Percentiles rank a stretch among this genome's conserved stretches.
Evolutionary conservation across 192 early-diverging fungal species (phyloP).

Genomic region (Coemansia sp.): DNA sequence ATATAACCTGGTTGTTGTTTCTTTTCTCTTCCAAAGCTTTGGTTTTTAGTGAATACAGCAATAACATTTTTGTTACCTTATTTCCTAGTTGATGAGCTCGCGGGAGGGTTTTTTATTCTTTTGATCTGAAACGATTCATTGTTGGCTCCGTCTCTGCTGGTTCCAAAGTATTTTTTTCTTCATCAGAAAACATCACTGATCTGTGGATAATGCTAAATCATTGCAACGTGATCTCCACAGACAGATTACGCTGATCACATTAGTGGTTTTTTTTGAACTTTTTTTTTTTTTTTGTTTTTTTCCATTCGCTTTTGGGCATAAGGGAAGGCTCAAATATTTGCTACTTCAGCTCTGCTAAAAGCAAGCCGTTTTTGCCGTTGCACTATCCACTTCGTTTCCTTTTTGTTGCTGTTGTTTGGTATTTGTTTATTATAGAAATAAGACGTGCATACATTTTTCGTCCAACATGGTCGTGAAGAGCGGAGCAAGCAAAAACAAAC

Average conservation of each 20-base stretch:
- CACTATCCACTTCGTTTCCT: background rate
- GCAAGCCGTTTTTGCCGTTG: constrained; percentile 5
- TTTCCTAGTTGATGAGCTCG: background rate
- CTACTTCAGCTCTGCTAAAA: background rate
- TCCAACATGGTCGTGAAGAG: constrained; percentile 20
- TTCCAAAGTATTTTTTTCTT: too few relatives aligned
- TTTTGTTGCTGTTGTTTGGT: background rate
- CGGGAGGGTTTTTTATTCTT: too few relatives aligned
- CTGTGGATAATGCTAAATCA: too few relatives aligned
- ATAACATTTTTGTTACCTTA: background rate
- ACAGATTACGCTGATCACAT: too few relatives aligned
- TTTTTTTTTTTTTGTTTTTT: background rate
- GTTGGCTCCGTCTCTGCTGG: too few relatives aligned
- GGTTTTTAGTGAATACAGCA: background rate
- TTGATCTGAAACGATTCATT: too few relatives aligned
- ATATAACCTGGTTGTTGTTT: background rate
- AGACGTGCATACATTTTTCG: background rate
- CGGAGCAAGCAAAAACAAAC: background rate
- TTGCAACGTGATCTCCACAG: too few relatives aligned
- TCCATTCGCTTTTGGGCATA: background rate
- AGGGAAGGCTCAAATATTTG: too few relatives aligned
- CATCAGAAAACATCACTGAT: too few relatives aligned
- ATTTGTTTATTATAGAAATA: background rate
- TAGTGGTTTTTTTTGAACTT: background rate
- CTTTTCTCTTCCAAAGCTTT: background rate